Evolutionary conservation across 352 stramenopile genomes (phyloP), one percentile per base, ranked within the genome.

Genomic region (Saprolegnia diclina): DNA sequence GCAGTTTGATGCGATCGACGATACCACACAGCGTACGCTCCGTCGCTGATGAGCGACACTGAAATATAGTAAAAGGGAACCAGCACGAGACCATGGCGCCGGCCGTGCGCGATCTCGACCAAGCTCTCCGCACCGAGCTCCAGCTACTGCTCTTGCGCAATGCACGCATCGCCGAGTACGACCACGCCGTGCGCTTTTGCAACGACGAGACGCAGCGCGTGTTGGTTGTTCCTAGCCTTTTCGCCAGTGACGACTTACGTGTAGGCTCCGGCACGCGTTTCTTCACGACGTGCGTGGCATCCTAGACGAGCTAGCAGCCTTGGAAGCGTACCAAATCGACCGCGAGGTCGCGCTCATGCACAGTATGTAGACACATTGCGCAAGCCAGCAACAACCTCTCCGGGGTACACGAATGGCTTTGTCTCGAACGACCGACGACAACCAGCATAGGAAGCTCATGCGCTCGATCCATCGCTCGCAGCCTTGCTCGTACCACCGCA

Each of bases 61-160:
- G n/a, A n/a, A n/a, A n/a, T n/a, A n/a, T n/a, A n/a, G n/a, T n/a
- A n/a, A n/a, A n/a, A n/a, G n/a, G n/a, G n/a, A n/a, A n/a, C n/a
- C n/a, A n/a, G n/a, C 11, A 16, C 11, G 52, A 2, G 10, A 24
- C 24, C 24, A n/a, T 9, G 24, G 1, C 52, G 24, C 13, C 11
- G 19, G 24, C 13, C 3, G 11, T 59, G 24, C 24, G 42, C 11
- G 63, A 59, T 4, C 37, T 69, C n/a, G 14, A 45, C 6, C 63
- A 69, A 61, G 22, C 63, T 0, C 46, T 69, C 19, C 63, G 61
- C 44, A 69, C 63, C 7, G 29, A 69, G 16, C 46, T 69, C 44
- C 63, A 69, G 52, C 50, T 69, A 45, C 50, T 69, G 14, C 22
- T 69, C 37, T 21, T 69, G 4, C 48, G 63, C 18, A 69, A 69